phyloP scores from a whole-genome alignment of 164 flowering plant species.

The Liquidambar formosana region DNA sequence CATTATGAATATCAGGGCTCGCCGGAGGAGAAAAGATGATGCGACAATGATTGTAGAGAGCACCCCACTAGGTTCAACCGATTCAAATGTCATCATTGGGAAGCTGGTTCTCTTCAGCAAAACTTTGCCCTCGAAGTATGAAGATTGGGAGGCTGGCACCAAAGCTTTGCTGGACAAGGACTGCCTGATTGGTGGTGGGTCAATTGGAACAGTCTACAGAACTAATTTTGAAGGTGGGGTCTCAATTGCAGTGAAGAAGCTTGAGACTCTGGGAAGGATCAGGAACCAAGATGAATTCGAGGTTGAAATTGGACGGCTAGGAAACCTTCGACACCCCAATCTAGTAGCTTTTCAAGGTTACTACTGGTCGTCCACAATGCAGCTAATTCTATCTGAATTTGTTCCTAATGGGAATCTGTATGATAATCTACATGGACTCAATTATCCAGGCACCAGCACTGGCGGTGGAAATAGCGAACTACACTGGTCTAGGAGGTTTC shows the following conservation, averaged over 20 bases:
- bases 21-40: slow-evolving; percentile 38
- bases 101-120: slow-evolving; percentile 95
- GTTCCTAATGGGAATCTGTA: slow-evolving; percentile 76
- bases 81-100: slow-evolving; percentile 80
- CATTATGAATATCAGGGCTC: slow-evolving; percentile 66
- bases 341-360: slow-evolving; percentile 84
- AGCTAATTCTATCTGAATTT: slow-evolving; percentile 79
- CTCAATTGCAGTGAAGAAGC: slow-evolving; percentile 92
- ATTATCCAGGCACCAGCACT: slow-evolving; percentile 62
- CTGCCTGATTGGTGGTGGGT: slow-evolving; percentile 78
- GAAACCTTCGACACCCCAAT: slow-evolving; percentile 71
- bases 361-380: slow-evolving; percentile 91
- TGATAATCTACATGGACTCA: slow-evolving; percentile 71
- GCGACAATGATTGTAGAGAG: slow-evolving; percentile 54
- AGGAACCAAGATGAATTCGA: slow-evolving; percentile 96
- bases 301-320: slow-evolving; percentile 85
- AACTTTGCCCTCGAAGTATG: slow-evolving; percentile 85
- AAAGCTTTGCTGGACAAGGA: slow-evolving; percentile 93
- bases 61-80: slow-evolving; percentile 74
- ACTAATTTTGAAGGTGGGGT: slow-evolving; percentile 85
- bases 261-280: slow-evolving; percentile 84
- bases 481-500: slow-evolving; percentile 80
- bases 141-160: slow-evolving; percentile 97
- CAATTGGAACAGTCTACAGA: slow-evolving; percentile 83
- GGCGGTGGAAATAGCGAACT: slow-evolving; percentile 53